These are phyloP conservation scores for Kingdonia uniflora DNA, from an alignment of 164 flowering plant genomes.

Conservation along the genomic window DNA sequence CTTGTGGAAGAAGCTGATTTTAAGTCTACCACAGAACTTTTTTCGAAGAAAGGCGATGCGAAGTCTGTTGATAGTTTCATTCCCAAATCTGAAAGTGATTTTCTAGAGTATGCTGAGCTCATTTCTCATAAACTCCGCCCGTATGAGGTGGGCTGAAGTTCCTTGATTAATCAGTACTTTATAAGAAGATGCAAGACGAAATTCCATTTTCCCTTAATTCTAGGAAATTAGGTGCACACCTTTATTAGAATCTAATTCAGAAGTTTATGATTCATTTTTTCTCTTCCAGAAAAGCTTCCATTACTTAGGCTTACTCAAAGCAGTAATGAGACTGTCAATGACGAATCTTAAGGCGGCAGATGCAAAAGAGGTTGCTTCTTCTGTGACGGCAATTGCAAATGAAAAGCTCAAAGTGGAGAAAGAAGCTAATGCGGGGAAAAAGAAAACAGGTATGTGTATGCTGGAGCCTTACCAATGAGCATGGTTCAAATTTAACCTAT, in stretches of 20 bases:
- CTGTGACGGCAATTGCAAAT: constrained; percentile 82
- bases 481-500: not conserved
- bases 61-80: constrained; percentile 77
- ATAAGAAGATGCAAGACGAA: too few species aligned
- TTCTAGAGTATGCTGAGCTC: constrained; percentile 83
- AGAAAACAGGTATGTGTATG: constrained; percentile 58
- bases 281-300: constrained; percentile 83
- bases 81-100: constrained; percentile 88
- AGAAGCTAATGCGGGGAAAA: constrained; percentile 85
- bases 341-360: constrained; percentile 71
- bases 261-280: not conserved
- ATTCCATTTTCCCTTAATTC: not conserved
- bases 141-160: constrained; percentile 47
- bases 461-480: not conserved
- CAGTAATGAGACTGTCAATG: constrained; percentile 83
- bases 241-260: not conserved
- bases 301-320: constrained; percentile 70
- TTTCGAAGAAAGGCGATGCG: constrained; percentile 54
- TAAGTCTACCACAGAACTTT: constrained; percentile 67
- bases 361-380: constrained; percentile 91
- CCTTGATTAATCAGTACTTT: not conserved
- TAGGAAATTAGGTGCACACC: not conserved
- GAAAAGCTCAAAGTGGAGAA: constrained; percentile 93
- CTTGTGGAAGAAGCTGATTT: constrained; percentile 94
- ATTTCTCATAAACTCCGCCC: constrained; percentile 66